A percentile compares a stretch with the other conserved stretches of the same genome.
phyloP scores from a whole-genome alignment of 2,329 filamentous ascomycete genomes.

The Mariannaea elegans region DNA sequence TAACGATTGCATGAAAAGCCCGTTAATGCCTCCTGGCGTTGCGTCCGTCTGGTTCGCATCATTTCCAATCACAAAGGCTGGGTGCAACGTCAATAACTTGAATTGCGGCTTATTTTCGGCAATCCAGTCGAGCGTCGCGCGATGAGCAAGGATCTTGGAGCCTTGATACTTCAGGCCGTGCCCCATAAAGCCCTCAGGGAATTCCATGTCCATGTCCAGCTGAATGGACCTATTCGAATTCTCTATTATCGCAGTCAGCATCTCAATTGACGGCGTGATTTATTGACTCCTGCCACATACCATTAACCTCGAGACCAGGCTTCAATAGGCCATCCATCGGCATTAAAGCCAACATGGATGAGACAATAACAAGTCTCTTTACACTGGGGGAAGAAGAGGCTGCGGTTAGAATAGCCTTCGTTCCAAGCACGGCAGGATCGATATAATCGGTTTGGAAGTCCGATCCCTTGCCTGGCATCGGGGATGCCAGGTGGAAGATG shows the following conservation, averaged over 20 bases:
- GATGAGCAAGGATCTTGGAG: constrained; percentile 27
- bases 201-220: constrained; percentile 1
- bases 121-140: constrained; percentile 27
- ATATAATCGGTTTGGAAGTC: constrained; percentile 25
- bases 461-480: constrained; percentile 22
- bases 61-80: constrained; percentile 23
- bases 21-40: constrained; percentile 39
- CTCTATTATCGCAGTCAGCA: neutral
- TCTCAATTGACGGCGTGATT: neutral
- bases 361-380: constrained; percentile 21
- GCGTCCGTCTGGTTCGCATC: constrained; percentile 20
- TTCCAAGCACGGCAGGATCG: constrained; percentile 23
- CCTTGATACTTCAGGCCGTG: constrained; percentile 18
- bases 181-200: constrained; percentile 12
- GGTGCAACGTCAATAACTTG: constrained; percentile 17
- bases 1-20: constrained; percentile 18
- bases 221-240: neutral
- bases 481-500: constrained; percentile 42
- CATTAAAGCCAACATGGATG: constrained; percentile 24
- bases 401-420: constrained; percentile 20
- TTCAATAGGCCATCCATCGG: constrained; percentile 10
- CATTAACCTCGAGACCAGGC: constrained; percentile 2
- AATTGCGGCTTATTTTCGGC: constrained; percentile 17
- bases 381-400: constrained; percentile 9
- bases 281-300: neutral